Evolutionary conservation across 768 basidiomycete species (phyloP).

Genomic region (Lentinus tigrinus): DNA sequence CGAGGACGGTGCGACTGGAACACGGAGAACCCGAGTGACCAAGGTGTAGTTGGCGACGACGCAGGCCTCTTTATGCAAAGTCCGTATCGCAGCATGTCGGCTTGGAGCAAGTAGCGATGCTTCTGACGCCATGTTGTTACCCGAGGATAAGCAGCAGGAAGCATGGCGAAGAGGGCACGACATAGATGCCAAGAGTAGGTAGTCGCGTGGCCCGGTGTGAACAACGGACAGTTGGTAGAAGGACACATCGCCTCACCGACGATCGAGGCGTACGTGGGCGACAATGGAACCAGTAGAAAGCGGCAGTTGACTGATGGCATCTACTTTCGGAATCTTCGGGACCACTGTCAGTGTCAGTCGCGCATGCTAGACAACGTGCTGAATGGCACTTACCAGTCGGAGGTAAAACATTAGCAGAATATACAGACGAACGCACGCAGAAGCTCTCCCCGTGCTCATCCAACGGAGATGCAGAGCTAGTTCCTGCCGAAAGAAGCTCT

Average conservation of each 20-base stretch:
- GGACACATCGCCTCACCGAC: not conserved
- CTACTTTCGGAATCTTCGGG: no score
- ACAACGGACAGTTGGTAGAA: not conserved
- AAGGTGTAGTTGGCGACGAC: not conserved
- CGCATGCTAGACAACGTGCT: no score
- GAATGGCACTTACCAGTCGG: no score
- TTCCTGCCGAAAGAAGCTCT: no score
- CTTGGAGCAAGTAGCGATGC: not conserved
- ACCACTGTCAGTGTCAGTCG: no score
- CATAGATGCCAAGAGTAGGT: slow-evolving; percentile 9
- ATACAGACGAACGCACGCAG: no score
- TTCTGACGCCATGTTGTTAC: slow-evolving; percentile 6
- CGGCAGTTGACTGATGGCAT: no score
- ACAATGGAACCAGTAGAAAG: not conserved
- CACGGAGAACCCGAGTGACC: slow-evolving; percentile 11
- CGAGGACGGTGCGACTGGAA: slow-evolving; percentile 7
- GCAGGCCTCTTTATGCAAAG: not conserved
- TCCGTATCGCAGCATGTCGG: not conserved
- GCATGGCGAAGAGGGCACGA: slow-evolving; percentile 5
- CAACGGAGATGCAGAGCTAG: no score
- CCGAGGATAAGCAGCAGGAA: not conserved
- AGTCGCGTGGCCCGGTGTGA: slow-evolving; percentile 1
- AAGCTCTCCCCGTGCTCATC: no score
- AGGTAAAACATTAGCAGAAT: no score
- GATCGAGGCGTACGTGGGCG: not conserved